Evolutionary conservation across 2,329 filamentous ascomycete genomes (phyloP), one percentile per base, ranked within the genome.

Genomic region (Monosporascus sp.): DNA sequence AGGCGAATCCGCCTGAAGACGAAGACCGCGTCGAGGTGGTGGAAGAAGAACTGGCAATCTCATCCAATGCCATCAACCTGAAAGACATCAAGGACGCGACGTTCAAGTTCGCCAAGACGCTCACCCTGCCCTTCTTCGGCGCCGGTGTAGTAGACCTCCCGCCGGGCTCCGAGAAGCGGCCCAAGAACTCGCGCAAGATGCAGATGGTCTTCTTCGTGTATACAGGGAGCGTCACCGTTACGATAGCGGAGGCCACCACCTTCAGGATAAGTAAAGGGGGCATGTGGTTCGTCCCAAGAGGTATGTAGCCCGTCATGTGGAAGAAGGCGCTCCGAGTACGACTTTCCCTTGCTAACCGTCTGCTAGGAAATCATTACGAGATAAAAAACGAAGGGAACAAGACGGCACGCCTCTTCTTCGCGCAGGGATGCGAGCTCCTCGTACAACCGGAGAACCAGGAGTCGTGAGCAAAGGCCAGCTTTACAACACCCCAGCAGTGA

Each of bases 191-290:
- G 37, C 82, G 93, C 58, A 92, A 89, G 74, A 97, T 97, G 90
- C 91, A 97, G 67, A 94, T 99, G 87, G 86, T 89, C 1, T 97
- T 97, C 70, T 97, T 96, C 63, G 88, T 99, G 31, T 87, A 91
- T 62, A 81, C 82, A 45, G 94, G 94, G 22, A 85, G 88, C 59
- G 91, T 97, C 20, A 78, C 85, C 59, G 92, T 96, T 20, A 88
- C 84, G 27, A 82, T 96, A 48, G 84, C 88, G 59, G 82, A 88
- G 59, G 43, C 26, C 22, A 87, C 81, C 24, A 76, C 79, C 57
- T 97, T 99, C 68, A 85, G 87, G 53, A 91, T 96, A 59, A 85
- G 86, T 38, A 91, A 88, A 62, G 92, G 93, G 41, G 93, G 93
- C 51, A 88, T 92, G 70, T 97, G 90, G 81, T 92, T 96, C 70